phyloP scores from a whole-genome alignment of 108 stramenopile genomes.

The Cyclotella sp. region DNA sequence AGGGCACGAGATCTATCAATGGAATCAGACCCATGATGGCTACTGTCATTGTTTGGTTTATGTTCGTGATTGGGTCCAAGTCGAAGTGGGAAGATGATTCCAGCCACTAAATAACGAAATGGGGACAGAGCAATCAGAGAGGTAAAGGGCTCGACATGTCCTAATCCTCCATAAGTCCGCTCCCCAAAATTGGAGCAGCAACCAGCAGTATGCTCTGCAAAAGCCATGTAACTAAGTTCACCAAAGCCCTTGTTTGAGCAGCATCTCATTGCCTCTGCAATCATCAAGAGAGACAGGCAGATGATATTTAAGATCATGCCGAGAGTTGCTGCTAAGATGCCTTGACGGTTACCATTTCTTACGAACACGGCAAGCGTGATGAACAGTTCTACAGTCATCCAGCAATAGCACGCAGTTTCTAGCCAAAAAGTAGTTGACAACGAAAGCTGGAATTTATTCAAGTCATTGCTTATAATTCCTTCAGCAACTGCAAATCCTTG shows the following conservation, averaged over 20 bases:
- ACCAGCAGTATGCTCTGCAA: neutral
- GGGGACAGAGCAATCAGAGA: conserved; percentile 57
- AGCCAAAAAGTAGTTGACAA: conserved; percentile 58
- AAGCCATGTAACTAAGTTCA: neutral
- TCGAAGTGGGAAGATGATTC: too few relatives aligned
- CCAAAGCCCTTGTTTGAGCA: conserved; percentile 38
- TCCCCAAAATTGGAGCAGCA: conserved; percentile 65
- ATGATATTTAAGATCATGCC: conserved; percentile 58
- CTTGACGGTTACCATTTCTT: neutral
- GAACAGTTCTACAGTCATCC: conserved; percentile 54
- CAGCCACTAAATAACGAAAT: too few relatives aligned
- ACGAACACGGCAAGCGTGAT: conserved; percentile 23
- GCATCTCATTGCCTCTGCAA: conserved; percentile 73
- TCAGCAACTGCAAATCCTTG: conserved; percentile 33
- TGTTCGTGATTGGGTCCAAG: too few relatives aligned
- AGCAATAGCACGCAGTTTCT: conserved; percentile 53
- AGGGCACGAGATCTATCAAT: too few relatives aligned
- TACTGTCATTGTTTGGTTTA: too few relatives aligned
- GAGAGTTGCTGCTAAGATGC: conserved; percentile 40
- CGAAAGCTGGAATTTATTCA: conserved; percentile 20
- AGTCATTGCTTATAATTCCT: conserved; percentile 25
- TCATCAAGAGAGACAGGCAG: conserved; percentile 62
- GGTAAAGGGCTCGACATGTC: conserved; percentile 79
- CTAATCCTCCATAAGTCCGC: conserved; percentile 72
- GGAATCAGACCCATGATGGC: too few relatives aligned